A percentile compares a stretch with the other conserved stretches of the same genome.
These are phyloP conservation scores for Hirsutella thompsonii DNA, from an alignment of 2,329 filamentous ascomycete species.

Conservation along the genomic window DNA sequence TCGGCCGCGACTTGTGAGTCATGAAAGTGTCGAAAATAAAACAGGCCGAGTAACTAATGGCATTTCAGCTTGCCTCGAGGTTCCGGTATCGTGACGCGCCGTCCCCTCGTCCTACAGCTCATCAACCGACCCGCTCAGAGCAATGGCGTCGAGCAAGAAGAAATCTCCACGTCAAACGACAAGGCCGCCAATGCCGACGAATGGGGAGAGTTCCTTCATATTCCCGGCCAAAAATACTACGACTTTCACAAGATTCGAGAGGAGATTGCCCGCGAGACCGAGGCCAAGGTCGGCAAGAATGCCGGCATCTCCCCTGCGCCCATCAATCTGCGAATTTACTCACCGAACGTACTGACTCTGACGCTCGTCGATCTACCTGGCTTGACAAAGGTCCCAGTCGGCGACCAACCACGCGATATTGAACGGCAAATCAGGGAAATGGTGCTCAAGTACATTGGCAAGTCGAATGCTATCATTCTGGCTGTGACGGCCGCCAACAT, in stretches of 20 bases:
- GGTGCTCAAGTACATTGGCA: conserved; percentile 97
- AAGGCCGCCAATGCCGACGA: conserved; percentile 86
- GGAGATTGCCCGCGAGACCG: conserved; percentile 93
- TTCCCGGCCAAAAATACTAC: conserved; percentile 92
- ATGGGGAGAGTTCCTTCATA: conserved; percentile 98
- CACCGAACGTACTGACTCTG: conserved; percentile 91
- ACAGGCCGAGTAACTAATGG: background rate
- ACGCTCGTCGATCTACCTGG: conserved; percentile 94
- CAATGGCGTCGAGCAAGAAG: conserved; percentile 60
- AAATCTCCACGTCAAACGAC: conserved; percentile 57
- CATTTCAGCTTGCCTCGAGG: conserved; percentile 74
- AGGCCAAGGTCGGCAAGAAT: conserved; percentile 92
- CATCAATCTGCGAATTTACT: conserved; percentile 97
- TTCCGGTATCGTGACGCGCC: conserved; percentile 90
- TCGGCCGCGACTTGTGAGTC: conserved; percentile 93
- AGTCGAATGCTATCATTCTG: conserved; percentile 94
- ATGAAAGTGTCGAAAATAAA: too few relatives aligned
- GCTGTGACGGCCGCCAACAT: conserved; percentile 95
- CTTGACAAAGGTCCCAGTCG: conserved; percentile 91
- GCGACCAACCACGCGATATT: conserved; percentile 92
- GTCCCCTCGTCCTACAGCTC: conserved; percentile 91
- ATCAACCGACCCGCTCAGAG: conserved; percentile 74
- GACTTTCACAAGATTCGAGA: conserved; percentile 98
- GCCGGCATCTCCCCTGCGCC: conserved; percentile 91
- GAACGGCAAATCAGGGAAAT: conserved; percentile 95